Conservation (phyloP, 2,329 filamentous ascomycete genomes). For the Pyrenochaeta sp. region DNA sequence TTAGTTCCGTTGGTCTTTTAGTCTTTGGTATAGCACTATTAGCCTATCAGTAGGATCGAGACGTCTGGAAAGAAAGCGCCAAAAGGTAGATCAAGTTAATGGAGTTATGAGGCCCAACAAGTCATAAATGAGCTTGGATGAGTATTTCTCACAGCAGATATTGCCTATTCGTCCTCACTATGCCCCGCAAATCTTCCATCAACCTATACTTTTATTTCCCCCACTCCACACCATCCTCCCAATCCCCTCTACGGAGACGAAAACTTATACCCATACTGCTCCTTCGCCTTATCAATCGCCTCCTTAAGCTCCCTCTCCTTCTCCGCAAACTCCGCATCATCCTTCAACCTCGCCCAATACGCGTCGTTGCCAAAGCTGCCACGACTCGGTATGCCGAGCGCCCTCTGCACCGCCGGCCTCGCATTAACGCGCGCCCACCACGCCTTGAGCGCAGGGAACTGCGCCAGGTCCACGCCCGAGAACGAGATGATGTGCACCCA, state of each 20-base stretch:
- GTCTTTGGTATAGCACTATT: too few relatives aligned
- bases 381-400: conserved; percentile 47
- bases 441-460: conserved; percentile 53
- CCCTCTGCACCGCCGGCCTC: conserved; percentile 53
- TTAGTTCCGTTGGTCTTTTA: too few relatives aligned
- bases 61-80: too few relatives aligned
- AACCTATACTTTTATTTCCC: too few relatives aligned
- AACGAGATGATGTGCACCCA: conserved; percentile 54
- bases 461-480: conserved; percentile 50
- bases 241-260: conserved; percentile 38
- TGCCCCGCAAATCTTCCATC: too few relatives aligned
- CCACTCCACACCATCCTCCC: too few relatives aligned
- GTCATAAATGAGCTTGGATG: too few relatives aligned
- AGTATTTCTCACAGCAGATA: too few relatives aligned
- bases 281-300: conserved; percentile 51
- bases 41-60: too few relatives aligned
- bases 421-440: conserved; percentile 54
- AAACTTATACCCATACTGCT: conserved; percentile 57
- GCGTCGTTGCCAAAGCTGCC: conserved; percentile 52
- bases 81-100: too few relatives aligned
- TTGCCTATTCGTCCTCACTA: too few relatives aligned
- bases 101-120: too few relatives aligned
- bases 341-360: conserved; percentile 52
- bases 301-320: conserved; percentile 51
- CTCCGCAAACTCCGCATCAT: conserved; percentile 58